Conservation (phyloP, 164 flowering plant genomes). For the Nelumbo lutea region DNA sequence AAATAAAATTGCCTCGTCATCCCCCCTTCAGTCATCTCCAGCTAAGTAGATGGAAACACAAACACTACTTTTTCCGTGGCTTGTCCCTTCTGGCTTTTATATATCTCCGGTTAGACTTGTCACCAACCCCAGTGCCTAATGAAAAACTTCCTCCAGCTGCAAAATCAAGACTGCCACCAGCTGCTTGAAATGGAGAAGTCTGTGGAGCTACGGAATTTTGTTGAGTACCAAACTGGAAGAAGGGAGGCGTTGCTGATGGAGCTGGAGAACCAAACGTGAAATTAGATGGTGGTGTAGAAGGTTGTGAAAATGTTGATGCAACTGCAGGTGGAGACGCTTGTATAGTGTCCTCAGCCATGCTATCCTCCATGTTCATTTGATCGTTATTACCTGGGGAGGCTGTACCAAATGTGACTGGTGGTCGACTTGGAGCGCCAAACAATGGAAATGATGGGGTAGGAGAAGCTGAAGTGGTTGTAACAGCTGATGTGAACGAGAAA, state of each 20-base stretch:
- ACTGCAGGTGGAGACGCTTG: slow-evolving; percentile 39
- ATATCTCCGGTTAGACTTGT: slow-evolving; percentile 26
- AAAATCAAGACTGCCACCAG: slow-evolving; percentile 47
- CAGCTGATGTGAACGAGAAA: slow-evolving; percentile 47
- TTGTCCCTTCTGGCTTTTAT: slow-evolving; percentile 17
- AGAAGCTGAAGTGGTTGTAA: slow-evolving; percentile 25
- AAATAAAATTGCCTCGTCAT: background rate
- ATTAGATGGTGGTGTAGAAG: slow-evolving; percentile 28
- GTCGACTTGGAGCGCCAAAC: slow-evolving; percentile 33
- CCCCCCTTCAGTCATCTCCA: background rate
- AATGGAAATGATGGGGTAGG: slow-evolving; percentile 26
- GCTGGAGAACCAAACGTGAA: slow-evolving; percentile 39
- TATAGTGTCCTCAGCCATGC: slow-evolving; percentile 87
- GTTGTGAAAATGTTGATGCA: slow-evolving; percentile 41
- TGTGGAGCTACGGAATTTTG: slow-evolving; percentile 35
- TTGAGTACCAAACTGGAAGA: slow-evolving; percentile 60
- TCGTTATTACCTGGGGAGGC: slow-evolving; percentile 37
- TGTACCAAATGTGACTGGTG: slow-evolving; percentile 30
- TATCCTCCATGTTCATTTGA: slow-evolving; percentile 84
- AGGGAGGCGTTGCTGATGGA: slow-evolving; percentile 31
- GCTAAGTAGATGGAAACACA: background rate
- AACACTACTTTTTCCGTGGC: slow-evolving; percentile 20
- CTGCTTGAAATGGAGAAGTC: slow-evolving; percentile 52
- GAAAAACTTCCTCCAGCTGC: slow-evolving; percentile 30
- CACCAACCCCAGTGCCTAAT: slow-evolving; percentile 25